Base-by-base conservation (phyloP, 192 early-diverging fungal species). In the Umbelopsis ramanniana region DNA sequence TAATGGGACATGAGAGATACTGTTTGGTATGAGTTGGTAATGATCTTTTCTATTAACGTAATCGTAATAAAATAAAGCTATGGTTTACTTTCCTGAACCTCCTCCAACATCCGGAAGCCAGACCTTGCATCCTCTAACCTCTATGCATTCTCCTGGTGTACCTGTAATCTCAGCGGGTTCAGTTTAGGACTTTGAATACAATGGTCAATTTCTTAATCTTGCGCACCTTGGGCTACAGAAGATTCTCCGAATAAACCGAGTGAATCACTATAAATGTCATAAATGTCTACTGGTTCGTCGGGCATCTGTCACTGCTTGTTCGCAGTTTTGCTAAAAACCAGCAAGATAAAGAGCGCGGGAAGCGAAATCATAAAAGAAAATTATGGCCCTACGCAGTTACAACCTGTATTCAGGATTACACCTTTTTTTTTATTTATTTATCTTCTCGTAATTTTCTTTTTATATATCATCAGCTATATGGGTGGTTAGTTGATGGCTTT, bases 1-100 rank as follows among this genome's bases (percentile, higher is more conserved):
- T 63, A 63, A 8, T 63, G 57, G 23, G 57, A 63, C 57, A 63
- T 63, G 57, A 63, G 57, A 11, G 57, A 35, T 11, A 63, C 57
- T 63, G 57, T 37, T 29, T 63, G 17, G 12, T 29, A 37, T 12
- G 17, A 37, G 57, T 63, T 63, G 33, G 57, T 35, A 63, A 29
- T 29, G 29, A 29, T 29, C 29, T 29, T 29, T 29, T 29, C 3
- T 29, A 3, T 29, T 29, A 29, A 3, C 29, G 29, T 29, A 2
- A 29, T 29, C 1, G 1, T 29, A 1, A 29, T 29, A 29, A 29
- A 29, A 29, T 29, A 29, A 29, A 29, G 1, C 3, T 29, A 29
- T 29, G 29, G 29, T 3, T 11, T 63, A 63, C 57, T 63, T 63
- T 38, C 57, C 57, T 63, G 29, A 19, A 14, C 57, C 57, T 63